These are phyloP conservation scores for Saccharomycopsis guyanensis DNA, from an alignment of 805 yeast species.

Conservation along the genomic window DNA sequence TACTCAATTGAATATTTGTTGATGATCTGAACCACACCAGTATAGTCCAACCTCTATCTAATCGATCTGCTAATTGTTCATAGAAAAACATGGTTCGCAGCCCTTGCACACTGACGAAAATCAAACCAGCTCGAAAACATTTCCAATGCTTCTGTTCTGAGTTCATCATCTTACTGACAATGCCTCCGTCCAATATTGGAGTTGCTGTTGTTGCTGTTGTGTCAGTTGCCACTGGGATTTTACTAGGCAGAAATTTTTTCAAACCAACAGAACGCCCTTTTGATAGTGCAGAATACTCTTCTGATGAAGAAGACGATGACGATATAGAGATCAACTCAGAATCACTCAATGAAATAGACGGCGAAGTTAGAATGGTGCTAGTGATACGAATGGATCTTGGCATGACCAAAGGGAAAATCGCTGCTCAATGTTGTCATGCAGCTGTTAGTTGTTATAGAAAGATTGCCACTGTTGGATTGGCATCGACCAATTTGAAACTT, in stretches of 20 bases:
- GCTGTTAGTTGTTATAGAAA: slow-evolving; percentile 77
- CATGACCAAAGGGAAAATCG: slow-evolving; percentile 93
- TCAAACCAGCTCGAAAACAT: no score
- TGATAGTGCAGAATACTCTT: slow-evolving; percentile 25
- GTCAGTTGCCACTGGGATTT: background rate
- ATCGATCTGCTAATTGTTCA: no score
- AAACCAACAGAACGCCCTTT: background rate
- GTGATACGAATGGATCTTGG: slow-evolving; percentile 81
- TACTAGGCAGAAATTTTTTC: background rate
- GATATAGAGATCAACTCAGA: slow-evolving; percentile 54
- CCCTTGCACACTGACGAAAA: no score
- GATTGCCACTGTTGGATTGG: background rate
- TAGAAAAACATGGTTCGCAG: no score
- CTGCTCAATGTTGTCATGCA: slow-evolving; percentile 99
- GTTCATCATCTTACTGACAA: no score
- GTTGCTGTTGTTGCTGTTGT: slow-evolving; percentile 1
- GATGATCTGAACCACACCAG: no score
- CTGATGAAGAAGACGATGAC: slow-evolving; percentile 36
- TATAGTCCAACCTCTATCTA: no score
- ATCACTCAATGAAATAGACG: slow-evolving; percentile 57
- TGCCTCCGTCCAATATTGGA: background rate
- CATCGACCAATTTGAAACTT: slow-evolving; percentile 46
- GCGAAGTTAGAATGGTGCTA: slow-evolving; percentile 80
- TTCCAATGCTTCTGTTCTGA: no score
- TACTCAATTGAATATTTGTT: no score